A percentile compares a stretch with the other conserved stretches of the same genome.
Evolutionary conservation across 177 flowering plant genomes (phyloP).

Genomic region (Tripterygium wilfordii): DNA sequence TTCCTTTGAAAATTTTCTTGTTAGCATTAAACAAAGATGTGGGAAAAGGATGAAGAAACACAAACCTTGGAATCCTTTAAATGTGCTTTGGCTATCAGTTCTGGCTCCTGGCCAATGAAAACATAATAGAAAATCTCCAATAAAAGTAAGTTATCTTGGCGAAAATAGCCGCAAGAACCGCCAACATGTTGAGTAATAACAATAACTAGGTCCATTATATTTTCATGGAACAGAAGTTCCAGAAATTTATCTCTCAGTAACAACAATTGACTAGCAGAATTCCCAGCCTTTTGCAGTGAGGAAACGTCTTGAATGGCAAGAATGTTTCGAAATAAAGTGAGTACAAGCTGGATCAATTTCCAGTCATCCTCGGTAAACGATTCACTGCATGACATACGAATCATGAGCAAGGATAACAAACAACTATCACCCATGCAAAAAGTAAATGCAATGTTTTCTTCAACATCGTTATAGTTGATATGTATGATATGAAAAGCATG

Average conservation of each 20-base stretch:
- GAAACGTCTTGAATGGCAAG: slow-evolving; percentile 83
- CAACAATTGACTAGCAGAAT: slow-evolving; percentile 53
- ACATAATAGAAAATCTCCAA: slow-evolving; percentile 72
- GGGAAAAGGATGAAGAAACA: slow-evolving; percentile 2
- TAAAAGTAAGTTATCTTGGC: slow-evolving; percentile 84
- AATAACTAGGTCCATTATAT: slow-evolving; percentile 82
- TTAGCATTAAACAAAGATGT: too few relatives aligned
- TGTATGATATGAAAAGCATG: too few relatives aligned
- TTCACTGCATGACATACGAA: slow-evolving; percentile 36
- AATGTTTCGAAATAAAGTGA: slow-evolving; percentile 82
- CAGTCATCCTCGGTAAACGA: slow-evolving; percentile 90
- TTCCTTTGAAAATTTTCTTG: too few relatives aligned
- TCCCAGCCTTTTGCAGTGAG: slow-evolving; percentile 60
- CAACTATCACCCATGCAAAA: background rate
- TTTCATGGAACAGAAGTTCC: slow-evolving; percentile 72
- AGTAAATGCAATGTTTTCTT: too few relatives aligned
- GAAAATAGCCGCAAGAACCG: slow-evolving; percentile 54
- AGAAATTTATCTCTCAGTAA: slow-evolving; percentile 71
- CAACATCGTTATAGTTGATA: too few relatives aligned
- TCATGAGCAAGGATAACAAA: background rate
- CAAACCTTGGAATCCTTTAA: slow-evolving; percentile 46
- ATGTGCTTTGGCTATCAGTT: slow-evolving; percentile 53
- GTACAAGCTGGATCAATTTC: slow-evolving; percentile 91
- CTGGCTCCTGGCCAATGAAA: slow-evolving; percentile 77
- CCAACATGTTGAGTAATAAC: slow-evolving; percentile 70